A percentile compares a stretch with the other conserved stretches of the same genome.
These are phyloP conservation scores for Mentha longifolia DNA, from an alignment of 257 asterid species.

Conservation along the genomic window DNA sequence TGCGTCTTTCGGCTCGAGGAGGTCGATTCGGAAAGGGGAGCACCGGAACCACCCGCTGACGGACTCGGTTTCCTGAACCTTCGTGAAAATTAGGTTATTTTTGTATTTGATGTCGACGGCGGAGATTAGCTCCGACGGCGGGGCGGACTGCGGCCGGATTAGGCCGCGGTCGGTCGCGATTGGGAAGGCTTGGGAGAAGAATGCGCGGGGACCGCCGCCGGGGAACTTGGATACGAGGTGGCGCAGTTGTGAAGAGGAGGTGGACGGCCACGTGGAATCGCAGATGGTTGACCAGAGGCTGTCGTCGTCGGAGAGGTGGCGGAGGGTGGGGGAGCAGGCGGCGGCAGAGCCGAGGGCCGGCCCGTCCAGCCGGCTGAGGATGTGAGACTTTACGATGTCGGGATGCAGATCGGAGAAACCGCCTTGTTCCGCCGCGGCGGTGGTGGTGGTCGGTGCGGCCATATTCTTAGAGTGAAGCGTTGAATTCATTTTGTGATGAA, in stretches of 20 bases:
- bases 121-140: slow-evolving; percentile 58
- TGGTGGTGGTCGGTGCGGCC: slow-evolving; percentile 25
- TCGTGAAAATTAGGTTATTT: slow-evolving; percentile 45
- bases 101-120: slow-evolving; percentile 74
- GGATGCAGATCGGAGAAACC: slow-evolving; percentile 54
- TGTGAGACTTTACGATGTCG: slow-evolving; percentile 61
- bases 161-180: slow-evolving; percentile 18
- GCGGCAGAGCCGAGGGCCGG: slow-evolving; percentile 60
- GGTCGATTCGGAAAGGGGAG: slow-evolving; percentile 83
- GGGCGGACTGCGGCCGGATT: slow-evolving; percentile 8
- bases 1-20: slow-evolving; percentile 74
- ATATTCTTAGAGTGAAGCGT: slow-evolving; percentile 18
- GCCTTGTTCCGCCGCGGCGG: slow-evolving; percentile 37
- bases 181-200: slow-evolving; percentile 63
- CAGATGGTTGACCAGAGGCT: slow-evolving; percentile 64
- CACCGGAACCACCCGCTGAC: slow-evolving; percentile 75
- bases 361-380: slow-evolving; percentile 72
- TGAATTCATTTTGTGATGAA: not conserved
- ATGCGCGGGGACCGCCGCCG: slow-evolving; percentile 67
- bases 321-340: slow-evolving; percentile 67
- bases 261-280: slow-evolving; percentile 85
- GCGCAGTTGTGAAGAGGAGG: slow-evolving; percentile 47
- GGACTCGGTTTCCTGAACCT: slow-evolving; percentile 64
- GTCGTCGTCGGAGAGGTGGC: slow-evolving; percentile 53
- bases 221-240: slow-evolving; percentile 57